These are phyloP conservation scores for Manihot esculenta DNA, from an alignment of 441 rosid species.

Conservation along the genomic window DNA sequence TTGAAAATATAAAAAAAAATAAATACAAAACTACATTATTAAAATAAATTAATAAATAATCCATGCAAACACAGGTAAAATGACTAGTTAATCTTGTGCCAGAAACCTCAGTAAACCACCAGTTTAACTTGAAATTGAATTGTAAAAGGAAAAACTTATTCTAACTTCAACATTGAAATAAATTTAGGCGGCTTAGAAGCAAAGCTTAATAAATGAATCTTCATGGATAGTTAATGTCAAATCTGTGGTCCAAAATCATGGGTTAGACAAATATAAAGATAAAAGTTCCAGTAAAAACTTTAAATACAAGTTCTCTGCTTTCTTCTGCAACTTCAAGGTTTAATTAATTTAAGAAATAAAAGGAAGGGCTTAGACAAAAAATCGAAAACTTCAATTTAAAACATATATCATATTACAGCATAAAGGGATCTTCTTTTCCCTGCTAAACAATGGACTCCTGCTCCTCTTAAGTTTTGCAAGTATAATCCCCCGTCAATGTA, in stretches of 20 bases:
- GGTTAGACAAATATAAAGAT: too few relatives aligned
- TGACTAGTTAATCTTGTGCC: too few relatives aligned
- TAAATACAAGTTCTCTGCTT: background rate
- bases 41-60: too few relatives aligned
- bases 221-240: background rate
- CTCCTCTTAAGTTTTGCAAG: conserved; percentile 2
- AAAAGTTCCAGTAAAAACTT: background rate
- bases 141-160: background rate
- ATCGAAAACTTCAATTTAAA: background rate
- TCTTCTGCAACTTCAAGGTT: background rate
- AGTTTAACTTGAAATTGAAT: background rate
- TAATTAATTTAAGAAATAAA: background rate
- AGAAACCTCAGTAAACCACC: background rate
- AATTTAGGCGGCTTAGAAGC: background rate
- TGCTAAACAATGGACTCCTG: conserved; percentile 8
- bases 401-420: background rate
- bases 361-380: background rate
- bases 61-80: too few relatives aligned
- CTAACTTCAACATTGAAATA: background rate
- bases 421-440: conserved; percentile 13
- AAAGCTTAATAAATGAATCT: background rate
- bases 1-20: too few relatives aligned
- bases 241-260: background rate
- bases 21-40: too few relatives aligned
- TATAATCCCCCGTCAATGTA: conserved; percentile 9